Evolutionary conservation across 208 protist species (phyloP), one percentile per base, ranked within the genome.

Genomic region (Vickermania spadyakhi): DNA sequence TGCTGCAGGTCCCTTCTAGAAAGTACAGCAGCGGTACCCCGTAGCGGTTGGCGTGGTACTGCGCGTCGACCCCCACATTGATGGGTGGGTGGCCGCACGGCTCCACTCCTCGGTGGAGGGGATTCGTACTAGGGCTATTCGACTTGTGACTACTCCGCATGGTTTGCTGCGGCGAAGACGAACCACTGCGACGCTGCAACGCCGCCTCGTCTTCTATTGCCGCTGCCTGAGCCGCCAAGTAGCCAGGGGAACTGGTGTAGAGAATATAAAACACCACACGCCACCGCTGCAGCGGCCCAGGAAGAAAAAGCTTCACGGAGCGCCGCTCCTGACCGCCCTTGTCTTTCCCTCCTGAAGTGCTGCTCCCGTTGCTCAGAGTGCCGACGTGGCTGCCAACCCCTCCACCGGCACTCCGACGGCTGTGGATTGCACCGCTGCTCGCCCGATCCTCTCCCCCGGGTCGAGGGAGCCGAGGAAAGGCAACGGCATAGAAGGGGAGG

Each of bases 231-330:
- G 58, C 69, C 18, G 28, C 27, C 1, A 76, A 30, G 53, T 58
- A 88, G 58, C 55, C 58, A 2, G 74, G 28, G 1, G 59, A 53
- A 14, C 78, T 73, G 2, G 73, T 88, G 45, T 55, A 62, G n/a
- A 72, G 73, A 26, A 84, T 68, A 59, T 79, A 69, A 41, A 42
- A 23, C 81, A 77, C 87, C 65, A 91, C 80, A 0, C 36, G 52
- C 80, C 80, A 91, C 1, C 84, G 84, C 65, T 88, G 80, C 30
- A 82, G 51, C 28, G 78, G 81, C 0, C 73, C 67, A 1, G 84
- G 84, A 57, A 63, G 75, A 31, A 88, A 76, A 30, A 82, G 66
- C 36, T 72, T 51, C 41, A 75, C 55, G 7, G 27, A 45, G 36
- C 36, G 36, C 11, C 36, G 36, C 11, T n/a, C 36, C 36, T 45